Base-by-base conservation (phyloP, 1,139 yeast species). In the Geotrichum klebahnii region DNA sequence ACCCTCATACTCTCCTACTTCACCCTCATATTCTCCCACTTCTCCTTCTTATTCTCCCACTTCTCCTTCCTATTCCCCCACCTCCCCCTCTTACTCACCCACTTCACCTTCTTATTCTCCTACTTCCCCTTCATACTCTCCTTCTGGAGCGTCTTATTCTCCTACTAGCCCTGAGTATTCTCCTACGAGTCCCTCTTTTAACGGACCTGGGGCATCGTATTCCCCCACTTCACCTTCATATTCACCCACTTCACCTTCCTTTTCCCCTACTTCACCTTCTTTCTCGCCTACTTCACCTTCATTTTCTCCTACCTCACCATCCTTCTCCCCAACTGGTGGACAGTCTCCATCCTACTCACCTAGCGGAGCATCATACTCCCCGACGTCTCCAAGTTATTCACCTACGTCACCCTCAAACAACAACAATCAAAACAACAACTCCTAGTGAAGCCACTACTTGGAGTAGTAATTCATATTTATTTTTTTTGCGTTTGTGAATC, bases 61-160 rank as follows among this genome's bases (percentile, higher is more conserved):
- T 1, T 77, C 82, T 2, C 84, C 84, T 41, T 60, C 65, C 10
- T 80, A 79, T 62, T 68, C 77, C 5, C 85, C 85, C 38, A 82
- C 92, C 0, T 78, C 84, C 1, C 92, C 94, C 57, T 62, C 73
- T 70, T 55, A 81, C 77, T 51, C 81, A 0, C 92, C 92, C 53
- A 83, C 92, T 0, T 80, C 87, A 0, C 94, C 94, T 57, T 61
- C 73, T 3, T 84, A 84, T 67, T 75, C 82, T 0, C 94, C 94
- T 52, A 75, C 82, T 1, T 77, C 82, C 3, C 84, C 84, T 51
- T 57, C 64, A 8, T 84, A 82, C 65, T 77, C 82, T 2, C 92
- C 94, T 39, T 81, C 89, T 0, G 79, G 86, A 2, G 94, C 95
- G 53, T 60, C 73, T 5, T 82, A 80, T 67, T 74, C 81, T 1